Base-by-base conservation (phyloP, 805 yeast species). In the Priceomyces medius region DNA sequence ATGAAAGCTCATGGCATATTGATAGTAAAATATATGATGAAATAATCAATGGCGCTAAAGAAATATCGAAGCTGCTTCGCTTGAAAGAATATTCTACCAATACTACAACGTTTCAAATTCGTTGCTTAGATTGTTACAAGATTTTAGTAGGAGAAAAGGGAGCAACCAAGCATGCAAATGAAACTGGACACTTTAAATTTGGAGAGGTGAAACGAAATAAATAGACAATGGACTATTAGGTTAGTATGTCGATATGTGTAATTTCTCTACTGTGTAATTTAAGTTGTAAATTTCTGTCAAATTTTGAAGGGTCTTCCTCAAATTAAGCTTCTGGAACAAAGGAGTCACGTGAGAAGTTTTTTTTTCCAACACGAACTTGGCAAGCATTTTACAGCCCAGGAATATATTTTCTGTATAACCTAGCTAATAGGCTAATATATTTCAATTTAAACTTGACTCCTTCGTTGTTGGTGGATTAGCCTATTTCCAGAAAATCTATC, bases 111-210 rank as follows among this genome's bases (percentile, higher is more conserved):
- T 83, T 83, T 49, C 59, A 75, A 21, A 71, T 83, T 14, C 63
- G 74, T 31, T 85, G 91, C 53, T 66, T 76, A 10, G 68, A 62
- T 2, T 85, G 93, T 54, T 70, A 73, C 18, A 53, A 56, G 19
- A 54, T 66, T 2, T 59, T 84, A 24, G 67, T 66, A 2, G 90
- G 91, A 3, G 89, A 85, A 56, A 71, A 67, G 46, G 84, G 77
- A 3, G 86, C 85, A 1, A 66, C 77, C 9, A 68, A 70, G 45
- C 93, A 85, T 59, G 88, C 89, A 3, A 71, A 71, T 40, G 54
- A 58, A 3, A 80, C 83, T 2, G 81, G 81, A 2, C 91, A 85
- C 56, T 64, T 52, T 35, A 66, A 73, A 38, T 85, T 83, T 59
- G 85, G 85, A 9, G 89, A 82, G 51, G 71, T 66, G n/a, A 55